These are phyloP conservation scores for Nannizziopsis arthrosporioides DNA, from an alignment of 2,329 filamentous ascomycete genomes.

Conservation along the genomic window DNA sequence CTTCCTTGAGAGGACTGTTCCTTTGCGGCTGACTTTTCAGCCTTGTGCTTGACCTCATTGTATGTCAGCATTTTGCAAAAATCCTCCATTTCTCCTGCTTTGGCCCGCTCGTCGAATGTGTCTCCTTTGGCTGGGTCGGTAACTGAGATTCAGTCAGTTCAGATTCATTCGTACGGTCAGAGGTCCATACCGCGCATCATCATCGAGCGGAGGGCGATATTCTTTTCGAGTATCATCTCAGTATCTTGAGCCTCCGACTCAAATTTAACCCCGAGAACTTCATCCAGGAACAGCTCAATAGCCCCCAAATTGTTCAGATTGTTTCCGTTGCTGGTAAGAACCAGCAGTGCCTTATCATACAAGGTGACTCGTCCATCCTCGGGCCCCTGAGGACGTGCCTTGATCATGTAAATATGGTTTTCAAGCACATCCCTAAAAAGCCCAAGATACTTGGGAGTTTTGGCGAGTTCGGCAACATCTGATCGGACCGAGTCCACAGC, in stretches of 20 bases:
- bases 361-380: constrained; percentile 30
- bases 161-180: background rate
- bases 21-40: background rate
- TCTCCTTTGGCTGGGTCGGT: background rate
- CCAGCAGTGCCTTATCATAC: constrained; percentile 31
- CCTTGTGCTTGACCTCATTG: background rate
- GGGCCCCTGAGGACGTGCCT: constrained; percentile 26
- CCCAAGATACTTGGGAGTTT: constrained; percentile 17
- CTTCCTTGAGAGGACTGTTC: background rate
- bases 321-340: constrained; percentile 25
- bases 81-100: background rate
- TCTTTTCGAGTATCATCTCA: constrained; percentile 21
- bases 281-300: constrained; percentile 29
- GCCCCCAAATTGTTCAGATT: constrained; percentile 23
- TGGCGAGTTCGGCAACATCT: constrained; percentile 23
- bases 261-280: constrained; percentile 27
- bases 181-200: constrained; percentile 19
- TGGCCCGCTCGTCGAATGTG: background rate
- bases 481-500: constrained; percentile 20
- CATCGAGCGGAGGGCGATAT: constrained; percentile 20
- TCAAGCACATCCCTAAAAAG: constrained; percentile 26
- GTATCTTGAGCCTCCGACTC: constrained; percentile 15
- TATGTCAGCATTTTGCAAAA: background rate
- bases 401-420: constrained; percentile 27
- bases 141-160: background rate